A percentile compares a stretch with the other conserved stretches of the same genome.
Evolutionary conservation across 371 early-diverging fungal genomes (phyloP).

Genomic region (Circinella umbellata): DNA sequence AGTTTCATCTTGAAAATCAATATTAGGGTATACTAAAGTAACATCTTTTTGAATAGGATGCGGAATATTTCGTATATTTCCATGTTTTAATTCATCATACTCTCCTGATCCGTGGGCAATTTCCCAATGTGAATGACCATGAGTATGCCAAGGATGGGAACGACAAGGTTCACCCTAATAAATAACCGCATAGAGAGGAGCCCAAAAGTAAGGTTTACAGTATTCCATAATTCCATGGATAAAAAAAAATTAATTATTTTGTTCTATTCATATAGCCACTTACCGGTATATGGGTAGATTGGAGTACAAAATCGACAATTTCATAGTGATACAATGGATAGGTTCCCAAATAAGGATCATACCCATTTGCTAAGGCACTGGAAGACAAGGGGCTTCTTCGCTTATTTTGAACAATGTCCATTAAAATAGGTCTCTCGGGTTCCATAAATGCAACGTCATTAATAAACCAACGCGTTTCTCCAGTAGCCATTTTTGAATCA

Average conservation of each 20-base stretch:
- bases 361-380: slow-evolving; percentile 20
- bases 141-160: slow-evolving; percentile 56
- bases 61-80: slow-evolving; percentile 26
- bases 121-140: slow-evolving; percentile 53
- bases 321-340: slow-evolving; percentile 43
- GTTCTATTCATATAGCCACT: background rate
- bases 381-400: background rate
- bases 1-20: slow-evolving; percentile 23
- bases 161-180: slow-evolving; percentile 34
- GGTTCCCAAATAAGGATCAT: slow-evolving; percentile 38
- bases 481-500: slow-evolving; percentile 21
- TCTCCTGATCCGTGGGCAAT: slow-evolving; percentile 50
- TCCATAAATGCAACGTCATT: slow-evolving; percentile 37
- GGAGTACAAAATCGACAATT: slow-evolving; percentile 45
- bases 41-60: slow-evolving; percentile 38
- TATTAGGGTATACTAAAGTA: slow-evolving; percentile 37
- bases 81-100: slow-evolving; percentile 36
- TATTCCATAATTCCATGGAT: too few species aligned
- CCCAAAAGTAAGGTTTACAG: too few species aligned
- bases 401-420: slow-evolving; percentile 17
- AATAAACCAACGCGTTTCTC: slow-evolving; percentile 31
- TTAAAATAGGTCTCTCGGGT: slow-evolving; percentile 20
- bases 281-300: slow-evolving; percentile 29
- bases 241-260: background rate
- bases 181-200: background rate